Evolutionary conservation across 2,329 filamentous ascomycete species (phyloP), one percentile per base, ranked within the genome.

Genomic region (Beauveria pseudobassiana): DNA sequence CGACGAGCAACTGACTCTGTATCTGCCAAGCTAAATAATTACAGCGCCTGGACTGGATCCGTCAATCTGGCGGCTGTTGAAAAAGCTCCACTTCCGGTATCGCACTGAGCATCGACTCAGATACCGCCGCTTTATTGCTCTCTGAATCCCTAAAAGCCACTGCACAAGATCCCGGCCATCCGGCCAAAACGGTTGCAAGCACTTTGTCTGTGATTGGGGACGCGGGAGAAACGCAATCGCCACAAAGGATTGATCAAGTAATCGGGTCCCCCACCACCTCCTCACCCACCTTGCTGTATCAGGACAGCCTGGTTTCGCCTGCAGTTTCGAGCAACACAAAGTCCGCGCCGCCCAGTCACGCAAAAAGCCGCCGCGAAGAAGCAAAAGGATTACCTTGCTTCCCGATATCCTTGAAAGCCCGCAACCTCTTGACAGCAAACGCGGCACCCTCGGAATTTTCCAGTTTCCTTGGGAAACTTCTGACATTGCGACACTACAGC

Each of bases 391-490:
- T n/a, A 85, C 83, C 8, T 69, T 80, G 51, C 77, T 88, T 5
- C 83, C 85, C 16, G 85, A 87, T 68, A 87, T 87, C 63, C 68
- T 86, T 40, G 85, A 87, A 69, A 85, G 78, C 64, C 85, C 85
- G 4, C 74, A 82, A 67, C 84, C 84, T 42, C 74, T 87, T 5
- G 79, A 80, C 5, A 76, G 85, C 69, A 83, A 82, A 71, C 77
- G 80, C 48, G 83, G 78, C 14, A 86, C 83, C 12, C 76, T 87
- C 20, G 85, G 84, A 5, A 82, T 87, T 67, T 88, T 86, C 74
- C 82, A 86, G 66, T 87, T 87, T 65, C 83, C 85, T 2, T 87
- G 84, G 83, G 84, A 87, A 72, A 81, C 74, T 66, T 87, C 84
- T 22, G 84, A 87, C 70, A 78, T 77, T 59, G 80, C 80, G 10